phyloP scores from a whole-genome alignment of 345 rosid genomes.

The Adansonia digitata region DNA sequence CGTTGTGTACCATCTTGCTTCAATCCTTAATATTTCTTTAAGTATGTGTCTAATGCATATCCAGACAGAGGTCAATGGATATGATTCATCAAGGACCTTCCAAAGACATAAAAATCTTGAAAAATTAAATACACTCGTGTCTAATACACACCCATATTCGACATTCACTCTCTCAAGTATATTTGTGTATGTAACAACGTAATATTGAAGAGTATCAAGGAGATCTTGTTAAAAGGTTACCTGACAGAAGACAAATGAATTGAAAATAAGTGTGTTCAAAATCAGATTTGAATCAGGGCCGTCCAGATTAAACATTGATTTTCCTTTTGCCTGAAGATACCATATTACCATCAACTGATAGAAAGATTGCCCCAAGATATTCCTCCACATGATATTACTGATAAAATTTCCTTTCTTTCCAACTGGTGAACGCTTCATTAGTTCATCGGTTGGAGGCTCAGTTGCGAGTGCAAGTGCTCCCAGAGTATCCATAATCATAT shows the following conservation, averaged over 20 bases:
- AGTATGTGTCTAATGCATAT: too few relatives aligned
- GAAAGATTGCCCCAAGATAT: slow-evolving; percentile 81
- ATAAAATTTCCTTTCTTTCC: slow-evolving; percentile 73
- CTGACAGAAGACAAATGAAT: slow-evolving; percentile 89
- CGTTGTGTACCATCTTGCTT: too few relatives aligned
- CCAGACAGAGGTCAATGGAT: too few relatives aligned
- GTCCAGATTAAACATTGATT: slow-evolving; percentile 39
- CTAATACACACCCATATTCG: too few relatives aligned
- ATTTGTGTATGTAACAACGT: background rate
- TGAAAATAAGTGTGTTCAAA: slow-evolving; percentile 76
- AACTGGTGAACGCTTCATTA: slow-evolving; percentile 62
- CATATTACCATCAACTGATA: slow-evolving; percentile 66
- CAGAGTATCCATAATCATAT: slow-evolving; percentile 18
- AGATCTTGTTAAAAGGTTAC: slow-evolving; percentile 28
- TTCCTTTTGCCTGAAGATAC: slow-evolving; percentile 59
- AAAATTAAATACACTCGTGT: too few relatives aligned
- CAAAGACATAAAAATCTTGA: too few relatives aligned
- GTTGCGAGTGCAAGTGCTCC: slow-evolving; percentile 94
- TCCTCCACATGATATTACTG: slow-evolving; percentile 93
- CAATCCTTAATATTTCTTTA: too few relatives aligned
- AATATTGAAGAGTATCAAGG: background rate
- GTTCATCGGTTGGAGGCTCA: slow-evolving; percentile 64
- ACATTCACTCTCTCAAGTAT: too few relatives aligned
- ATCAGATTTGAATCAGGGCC: slow-evolving; percentile 49
- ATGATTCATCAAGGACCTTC: too few relatives aligned